Evolutionary conservation across 208 protist genomes (phyloP).

Genomic region (Wallacemonas sp.): DNA sequence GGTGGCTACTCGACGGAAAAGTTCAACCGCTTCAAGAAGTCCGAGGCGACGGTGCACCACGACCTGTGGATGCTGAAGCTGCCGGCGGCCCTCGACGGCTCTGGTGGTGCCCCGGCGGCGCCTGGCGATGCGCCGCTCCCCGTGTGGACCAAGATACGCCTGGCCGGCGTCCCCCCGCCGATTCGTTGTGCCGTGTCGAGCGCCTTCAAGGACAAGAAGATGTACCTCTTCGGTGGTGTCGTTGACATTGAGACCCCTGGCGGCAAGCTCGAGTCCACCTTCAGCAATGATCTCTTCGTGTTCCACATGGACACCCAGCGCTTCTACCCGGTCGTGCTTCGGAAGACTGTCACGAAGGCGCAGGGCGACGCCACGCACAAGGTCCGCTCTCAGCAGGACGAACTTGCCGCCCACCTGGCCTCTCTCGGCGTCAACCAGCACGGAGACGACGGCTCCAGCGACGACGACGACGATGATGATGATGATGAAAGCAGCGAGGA

Average conservation of each 20-base stretch:
- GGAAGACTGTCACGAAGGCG: conserved; percentile 16
- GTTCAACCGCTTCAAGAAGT: conserved; percentile 90
- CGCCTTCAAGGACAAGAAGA: conserved; percentile 75
- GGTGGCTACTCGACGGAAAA: conserved; percentile 89
- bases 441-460: neutral
- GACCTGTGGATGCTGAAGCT: conserved; percentile 85
- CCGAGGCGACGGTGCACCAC: conserved; percentile 87
- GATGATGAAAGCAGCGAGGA: conserved; percentile 25
- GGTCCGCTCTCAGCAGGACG: conserved; percentile 25
- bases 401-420: conserved; percentile 60
- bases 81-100: neutral
- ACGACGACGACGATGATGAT: conserved; percentile 26
- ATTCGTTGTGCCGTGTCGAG: conserved; percentile 73
- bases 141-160: conserved; percentile 76
- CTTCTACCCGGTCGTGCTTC: conserved; percentile 88
- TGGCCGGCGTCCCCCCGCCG: conserved; percentile 84
- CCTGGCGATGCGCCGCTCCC: conserved; percentile 21
- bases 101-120: neutral
- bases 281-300: conserved; percentile 89
- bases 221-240: conserved; percentile 91
- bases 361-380: conserved; percentile 10
- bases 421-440: conserved; percentile 48
- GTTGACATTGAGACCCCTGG: conserved; percentile 87
- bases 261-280: conserved; percentile 86
- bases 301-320: conserved; percentile 90